Evolutionary conservation across 169 alveolate species (phyloP).

Genomic region (Blepharisma undulans): DNA sequence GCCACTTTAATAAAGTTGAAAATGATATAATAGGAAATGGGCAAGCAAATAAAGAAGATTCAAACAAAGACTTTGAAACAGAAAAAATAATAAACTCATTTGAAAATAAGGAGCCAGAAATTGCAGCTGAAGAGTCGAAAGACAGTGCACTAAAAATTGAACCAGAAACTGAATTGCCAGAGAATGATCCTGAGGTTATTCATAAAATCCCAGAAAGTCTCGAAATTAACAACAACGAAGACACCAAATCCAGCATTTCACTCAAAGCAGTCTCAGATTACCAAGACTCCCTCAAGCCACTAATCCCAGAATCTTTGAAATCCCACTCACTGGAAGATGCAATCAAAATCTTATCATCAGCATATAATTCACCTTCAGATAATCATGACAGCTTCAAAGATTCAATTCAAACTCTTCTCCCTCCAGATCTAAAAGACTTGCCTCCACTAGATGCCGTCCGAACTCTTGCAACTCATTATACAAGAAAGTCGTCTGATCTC

Average conservation of each 20-base stretch:
- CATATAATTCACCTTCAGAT: neutral
- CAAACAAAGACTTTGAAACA: neutral
- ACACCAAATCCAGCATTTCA: neutral
- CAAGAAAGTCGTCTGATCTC: neutral
- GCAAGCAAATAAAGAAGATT: neutral
- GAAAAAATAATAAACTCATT: neutral
- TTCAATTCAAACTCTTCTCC: neutral
- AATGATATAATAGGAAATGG: neutral
- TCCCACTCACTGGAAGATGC: neutral
- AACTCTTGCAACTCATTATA: neutral
- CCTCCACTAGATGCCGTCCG: neutral
- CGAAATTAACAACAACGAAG: neutral
- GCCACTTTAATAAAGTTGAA: neutral
- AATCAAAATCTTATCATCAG: neutral
- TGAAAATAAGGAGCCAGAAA: neutral
- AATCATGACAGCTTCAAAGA: neutral
- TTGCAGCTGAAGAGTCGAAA: neutral
- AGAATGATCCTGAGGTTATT: neutral
- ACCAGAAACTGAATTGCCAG: neutral
- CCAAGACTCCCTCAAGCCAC: neutral
- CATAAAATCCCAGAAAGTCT: neutral
- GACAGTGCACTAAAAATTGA: neutral
- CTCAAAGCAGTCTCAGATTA: neutral
- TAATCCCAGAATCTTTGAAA: neutral
- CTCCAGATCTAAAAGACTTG: neutral